These are phyloP conservation scores for Laguncularia racemosa DNA, from an alignment of 345 rosid genomes.

Conservation along the genomic window DNA sequence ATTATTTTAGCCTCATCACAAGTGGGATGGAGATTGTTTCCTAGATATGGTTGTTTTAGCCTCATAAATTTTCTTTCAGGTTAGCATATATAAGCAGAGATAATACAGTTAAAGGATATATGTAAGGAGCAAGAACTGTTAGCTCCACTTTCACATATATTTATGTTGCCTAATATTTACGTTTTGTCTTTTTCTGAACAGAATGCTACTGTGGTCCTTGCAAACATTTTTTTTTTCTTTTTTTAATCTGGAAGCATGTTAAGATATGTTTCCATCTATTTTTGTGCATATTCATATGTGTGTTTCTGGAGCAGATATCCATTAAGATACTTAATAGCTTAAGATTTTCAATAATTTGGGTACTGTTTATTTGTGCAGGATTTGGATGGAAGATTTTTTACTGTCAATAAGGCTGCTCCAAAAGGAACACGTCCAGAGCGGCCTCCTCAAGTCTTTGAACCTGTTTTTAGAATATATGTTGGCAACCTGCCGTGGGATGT, in stretches of 20 bases:
- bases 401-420: slow-evolving; percentile 86
- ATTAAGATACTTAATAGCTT: not conserved
- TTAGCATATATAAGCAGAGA: too few relatives aligned
- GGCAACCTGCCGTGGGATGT: slow-evolving; percentile 88
- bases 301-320: not conserved
- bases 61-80: too few relatives aligned
- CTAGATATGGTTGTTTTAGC: too few relatives aligned
- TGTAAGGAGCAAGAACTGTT: not conserved
- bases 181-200: not conserved
- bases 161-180: not conserved
- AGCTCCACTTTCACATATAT: not conserved
- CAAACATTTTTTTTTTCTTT: too few relatives aligned
- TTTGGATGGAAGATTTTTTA: slow-evolving; percentile 59
- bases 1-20: too few relatives aligned
- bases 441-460: slow-evolving; percentile 42
- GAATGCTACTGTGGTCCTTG: not conserved
- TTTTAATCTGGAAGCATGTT: too few relatives aligned
- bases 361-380: slow-evolving; percentile 35
- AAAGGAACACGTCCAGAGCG: slow-evolving; percentile 71
- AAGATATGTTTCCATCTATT: not conserved
- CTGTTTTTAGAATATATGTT: slow-evolving; percentile 55
- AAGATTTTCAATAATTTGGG: slow-evolving; percentile 1
- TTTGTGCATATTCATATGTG: not conserved
- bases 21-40: too few relatives aligned
- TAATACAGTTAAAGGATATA: too few relatives aligned